Base-by-base conservation (phyloP, 2,329 filamentous ascomycete genomes). In the Pseudocercospora pini-densiflorae region DNA sequence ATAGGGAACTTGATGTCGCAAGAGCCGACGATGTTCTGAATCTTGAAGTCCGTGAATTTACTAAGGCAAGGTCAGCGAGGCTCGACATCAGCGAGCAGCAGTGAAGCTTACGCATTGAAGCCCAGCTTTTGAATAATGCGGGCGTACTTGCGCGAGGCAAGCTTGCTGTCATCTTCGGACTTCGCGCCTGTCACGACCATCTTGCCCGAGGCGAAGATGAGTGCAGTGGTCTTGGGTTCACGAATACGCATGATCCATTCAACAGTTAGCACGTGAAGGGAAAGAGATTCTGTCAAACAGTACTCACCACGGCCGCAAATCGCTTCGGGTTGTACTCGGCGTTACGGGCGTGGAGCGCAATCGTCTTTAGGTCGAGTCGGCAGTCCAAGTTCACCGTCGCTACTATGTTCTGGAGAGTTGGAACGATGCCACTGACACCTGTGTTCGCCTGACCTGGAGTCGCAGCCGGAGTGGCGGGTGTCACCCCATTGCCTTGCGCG, bases 1-100 rank as follows among this genome's bases (percentile, higher is more conserved):
- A 99, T 97, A 62, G 95, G 95, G 84, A 99, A 99, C 86, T 97
- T 97, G 87, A 99, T 97, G 79, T 99, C 95, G 81, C 94, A 98
- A 67, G 93, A 97, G 71, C 95, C 95, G 72, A 99, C 95, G 71
- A 99, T 98, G 82, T 99, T 99, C 85, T 97, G 94, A 77, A 99
- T 99, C 88, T 98, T 99, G 85, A 99, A 99, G 81, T 99, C 95
- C 73, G 94, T 97, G 82, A 99, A 98, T 88, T 97, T 97, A 19
- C 59, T 61, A 43, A 1, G 10, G 5, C 40, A 23, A 43, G 10
- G 45, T 61, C 27, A 61, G 59, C 45, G 12, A 19, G 23, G 27
- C 24, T n/a, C 24, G 31, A 24, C 61, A 61, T 57, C 54, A 62
- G 33, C 47, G 24, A 59, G 61, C 53, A 61, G 58, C 59, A 53